Conservation (phyloP, 768 basidiomycete species). For the Suillus ampliporus region DNA sequence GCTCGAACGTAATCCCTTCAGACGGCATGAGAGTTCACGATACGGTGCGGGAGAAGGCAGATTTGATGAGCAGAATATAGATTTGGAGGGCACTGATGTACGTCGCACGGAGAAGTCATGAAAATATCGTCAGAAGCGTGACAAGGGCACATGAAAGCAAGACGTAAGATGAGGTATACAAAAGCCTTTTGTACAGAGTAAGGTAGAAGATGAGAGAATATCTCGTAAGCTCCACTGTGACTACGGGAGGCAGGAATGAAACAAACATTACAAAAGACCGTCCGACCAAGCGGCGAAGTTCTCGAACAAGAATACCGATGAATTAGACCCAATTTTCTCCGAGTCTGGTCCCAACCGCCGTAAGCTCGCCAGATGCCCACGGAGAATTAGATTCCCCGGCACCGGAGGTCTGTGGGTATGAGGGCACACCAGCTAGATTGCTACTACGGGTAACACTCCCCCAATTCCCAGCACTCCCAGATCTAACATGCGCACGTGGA, state of each 20-base stretch:
- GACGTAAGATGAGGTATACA: slow-evolving; percentile 36
- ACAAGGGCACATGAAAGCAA: slow-evolving; percentile 43
- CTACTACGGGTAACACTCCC: slow-evolving; percentile 61
- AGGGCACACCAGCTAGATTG: slow-evolving; percentile 52
- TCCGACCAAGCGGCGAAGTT: slow-evolving; percentile 50
- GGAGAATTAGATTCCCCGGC: slow-evolving; percentile 58
- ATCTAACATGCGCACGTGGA: slow-evolving; percentile 64
- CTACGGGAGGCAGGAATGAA: slow-evolving; percentile 22
- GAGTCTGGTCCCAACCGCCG: slow-evolving; percentile 55
- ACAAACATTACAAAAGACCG: slow-evolving; percentile 37
- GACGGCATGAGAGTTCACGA: background rate
- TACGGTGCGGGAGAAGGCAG: background rate
- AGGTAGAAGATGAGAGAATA: slow-evolving; percentile 16
- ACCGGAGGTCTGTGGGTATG: slow-evolving; percentile 62
- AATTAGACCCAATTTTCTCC: slow-evolving; percentile 54
- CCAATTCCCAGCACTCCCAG: slow-evolving; percentile 86
- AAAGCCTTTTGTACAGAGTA: slow-evolving; percentile 27
- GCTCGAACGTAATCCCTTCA: background rate
- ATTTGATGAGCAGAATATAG: slow-evolving; percentile 2
- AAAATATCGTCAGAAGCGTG: slow-evolving; percentile 46
- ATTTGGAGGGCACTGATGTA: slow-evolving; percentile 1
- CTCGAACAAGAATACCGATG: slow-evolving; percentile 26
- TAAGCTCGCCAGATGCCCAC: slow-evolving; percentile 62
- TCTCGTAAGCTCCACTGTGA: slow-evolving; percentile 15
- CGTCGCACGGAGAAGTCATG: slow-evolving; percentile 39